Evolutionary conservation across 768 basidiomycete genomes (phyloP), one percentile per base, ranked within the genome.

Genomic region (Lyophyllum shimeji): DNA sequence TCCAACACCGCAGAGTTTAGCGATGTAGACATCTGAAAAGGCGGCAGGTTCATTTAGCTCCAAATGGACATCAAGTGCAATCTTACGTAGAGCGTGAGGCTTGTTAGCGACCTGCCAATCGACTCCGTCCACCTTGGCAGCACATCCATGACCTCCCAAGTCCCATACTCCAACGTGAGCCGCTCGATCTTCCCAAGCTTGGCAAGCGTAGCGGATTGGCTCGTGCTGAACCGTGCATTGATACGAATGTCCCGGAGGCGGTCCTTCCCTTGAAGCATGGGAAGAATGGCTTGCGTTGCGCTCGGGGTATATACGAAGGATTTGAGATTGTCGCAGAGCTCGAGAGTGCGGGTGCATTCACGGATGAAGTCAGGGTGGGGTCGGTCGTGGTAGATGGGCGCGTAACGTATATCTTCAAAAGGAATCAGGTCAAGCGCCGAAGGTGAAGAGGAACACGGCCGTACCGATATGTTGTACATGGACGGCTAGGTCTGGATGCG

Each of bases 381-480:
- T 13, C 71, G 63, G 17, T 68, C 61, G 15, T 76, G 78, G 9
- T 75, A 52, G 1, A 60, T 50, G 2, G 84, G 86, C 0, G 81
- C 74, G 1, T 71, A 68, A 20, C 79, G 74, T 15, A 89, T 74
- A 39, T 86, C 84, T 86, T 53, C 6, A 34, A n/a, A 21, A 20
- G 27, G n/a, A 49, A 45, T 52, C 27, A 46, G 52, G 20, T 34
- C 53, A 37, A 6, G 20, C 11, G 13, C 31, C 33, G 11, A 18
- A 12, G 7, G 7, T 15, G 31, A 45, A 2, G 25, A 9, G 18
- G 24, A 25, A 46, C 4, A 31, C 34, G 15, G n/a, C 43, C 25
- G 25, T 45, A 85, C 86, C 85, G 55, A 89, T 79, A 61, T 70
- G 75, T 31, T 80, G 81, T 23, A 88, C 85, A 61, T 89, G 82